Evolutionary conservation across 768 basidiomycete species (phyloP), one percentile per base, ranked within the genome.

Genomic region (Boletus reticuloceps): DNA sequence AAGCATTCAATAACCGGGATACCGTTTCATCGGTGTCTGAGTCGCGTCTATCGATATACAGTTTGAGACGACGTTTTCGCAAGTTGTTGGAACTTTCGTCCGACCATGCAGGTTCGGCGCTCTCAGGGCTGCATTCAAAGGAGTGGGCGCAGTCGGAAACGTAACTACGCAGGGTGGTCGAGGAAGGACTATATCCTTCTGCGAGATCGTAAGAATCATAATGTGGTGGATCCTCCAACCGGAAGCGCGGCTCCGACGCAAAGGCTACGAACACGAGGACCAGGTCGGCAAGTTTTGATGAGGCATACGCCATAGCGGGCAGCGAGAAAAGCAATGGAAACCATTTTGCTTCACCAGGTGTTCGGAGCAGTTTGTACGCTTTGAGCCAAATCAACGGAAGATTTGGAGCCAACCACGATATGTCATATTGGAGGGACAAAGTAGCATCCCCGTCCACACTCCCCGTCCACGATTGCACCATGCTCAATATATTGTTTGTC

Each of bases 251-350:
- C 20, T 58, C 47, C 5, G 65, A 48, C 2, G 60, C 58, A 50
- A 74, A 71, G 4, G 75, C 64, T 16, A 77, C 42, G 5, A 77
- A 45, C 1, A 64, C 62, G 0, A 66, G 59, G 17, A 72, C 55
- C 27, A 72, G 62, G 6, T 53, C 45, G 32, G 11, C 32, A 34
- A 1, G 32, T 12, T 34, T 12, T 5, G 32, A 5, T 3, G 32
- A 34, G 13, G 3, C 42, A 53, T 72, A 75, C 13, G 56, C 64
- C 63, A 74, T 64, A 2, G 72, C 64, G 10, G 71, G 61, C 4
- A 75, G 57, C 3, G 65, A 63, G 41, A 76, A 76, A 11, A 63
- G 45, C 11, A 76, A 19, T 27, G 54, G 61, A 38, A 40, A 64
- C 50, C 57, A 60, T 38, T 63, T 50, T 13, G 22, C 5, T 17